These are phyloP conservation scores for Blastocystis sp. DNA, from an alignment of 352 stramenopile species.

Conservation along the genomic window DNA sequence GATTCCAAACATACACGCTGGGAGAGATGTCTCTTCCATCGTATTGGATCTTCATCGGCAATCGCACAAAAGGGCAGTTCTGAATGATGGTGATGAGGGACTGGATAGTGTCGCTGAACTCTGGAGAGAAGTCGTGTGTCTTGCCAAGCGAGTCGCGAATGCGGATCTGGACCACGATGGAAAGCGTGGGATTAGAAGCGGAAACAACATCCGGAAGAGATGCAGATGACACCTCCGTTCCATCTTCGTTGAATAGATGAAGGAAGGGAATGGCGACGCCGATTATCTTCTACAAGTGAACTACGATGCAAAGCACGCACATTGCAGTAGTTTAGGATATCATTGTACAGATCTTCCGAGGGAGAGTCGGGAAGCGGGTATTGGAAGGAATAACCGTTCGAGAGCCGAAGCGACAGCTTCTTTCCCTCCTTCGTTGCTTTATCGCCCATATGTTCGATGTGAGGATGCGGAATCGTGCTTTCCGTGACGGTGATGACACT, in stretches of 20 bases:
- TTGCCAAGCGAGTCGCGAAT: slow-evolving; percentile 6
- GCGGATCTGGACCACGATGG: not conserved
- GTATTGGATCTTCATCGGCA: not conserved
- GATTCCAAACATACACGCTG: slow-evolving; percentile 13
- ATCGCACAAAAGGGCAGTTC: slow-evolving; percentile 51
- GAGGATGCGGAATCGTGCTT: not conserved
- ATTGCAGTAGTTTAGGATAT: not conserved
- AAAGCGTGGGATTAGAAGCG: not conserved
- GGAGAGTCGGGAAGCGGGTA: not conserved
- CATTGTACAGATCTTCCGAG: not conserved
- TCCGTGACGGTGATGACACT: slow-evolving; percentile 31
- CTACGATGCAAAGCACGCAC: not conserved
- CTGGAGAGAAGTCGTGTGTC: not conserved
- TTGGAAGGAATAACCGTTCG: not conserved
- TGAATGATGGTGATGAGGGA: slow-evolving; percentile 42
- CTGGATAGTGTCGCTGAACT: not conserved
- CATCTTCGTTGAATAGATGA: not conserved
- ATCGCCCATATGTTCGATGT: not conserved
- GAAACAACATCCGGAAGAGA: no score
- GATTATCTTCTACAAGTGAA: not conserved
- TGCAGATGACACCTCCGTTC: not conserved
- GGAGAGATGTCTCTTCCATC: slow-evolving; percentile 19
- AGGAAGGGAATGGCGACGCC: not conserved
- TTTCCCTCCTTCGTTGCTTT: no score
- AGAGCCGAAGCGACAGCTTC: not conserved